Evolutionary conservation across 306 rosid species (phyloP).

Genomic region (Hippophae gyantsensis): DNA sequence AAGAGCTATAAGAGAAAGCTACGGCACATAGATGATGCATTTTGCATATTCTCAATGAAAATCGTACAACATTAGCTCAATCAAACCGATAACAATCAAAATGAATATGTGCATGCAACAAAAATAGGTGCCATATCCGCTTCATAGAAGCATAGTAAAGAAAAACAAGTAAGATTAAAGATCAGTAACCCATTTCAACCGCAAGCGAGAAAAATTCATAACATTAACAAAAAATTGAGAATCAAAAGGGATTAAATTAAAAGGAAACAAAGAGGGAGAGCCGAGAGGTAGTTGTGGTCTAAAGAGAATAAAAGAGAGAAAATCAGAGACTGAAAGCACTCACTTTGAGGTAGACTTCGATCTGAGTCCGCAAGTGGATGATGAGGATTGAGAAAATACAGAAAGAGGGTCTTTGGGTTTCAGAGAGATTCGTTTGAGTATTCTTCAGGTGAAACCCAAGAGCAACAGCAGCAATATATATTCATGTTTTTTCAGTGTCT

Average conservation of each 20-base stretch:
- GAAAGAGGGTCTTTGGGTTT: not conserved
- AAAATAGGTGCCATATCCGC: not conserved
- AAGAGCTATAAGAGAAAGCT: not conserved
- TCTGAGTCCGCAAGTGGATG: not conserved
- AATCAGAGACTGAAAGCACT: not conserved
- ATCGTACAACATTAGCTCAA: not conserved
- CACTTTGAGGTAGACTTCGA: slow-evolving; percentile 1
- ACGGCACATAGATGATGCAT: not conserved
- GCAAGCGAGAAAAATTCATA: not conserved
- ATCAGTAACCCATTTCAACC: not conserved
- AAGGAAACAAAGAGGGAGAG: not conserved
- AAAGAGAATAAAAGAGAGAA: not conserved
- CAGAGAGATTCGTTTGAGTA: not conserved
- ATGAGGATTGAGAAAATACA: not conserved
- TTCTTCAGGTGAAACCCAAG: not conserved
- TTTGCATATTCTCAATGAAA: not conserved
- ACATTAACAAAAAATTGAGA: not conserved
- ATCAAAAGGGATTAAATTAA: not conserved
- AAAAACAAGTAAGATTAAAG: not conserved
- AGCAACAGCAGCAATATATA: not conserved
- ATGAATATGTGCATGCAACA: not conserved
- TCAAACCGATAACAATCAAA: not conserved
- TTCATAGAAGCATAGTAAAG: not conserved
- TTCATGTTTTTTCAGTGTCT: not conserved
- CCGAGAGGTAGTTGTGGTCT: not conserved